A percentile compares a stretch with the other conserved stretches of the same genome.
These are phyloP conservation scores for Pelagophyceae sp. DNA, from an alignment of 352 stramenopile genomes.

Conservation along the genomic window DNA sequence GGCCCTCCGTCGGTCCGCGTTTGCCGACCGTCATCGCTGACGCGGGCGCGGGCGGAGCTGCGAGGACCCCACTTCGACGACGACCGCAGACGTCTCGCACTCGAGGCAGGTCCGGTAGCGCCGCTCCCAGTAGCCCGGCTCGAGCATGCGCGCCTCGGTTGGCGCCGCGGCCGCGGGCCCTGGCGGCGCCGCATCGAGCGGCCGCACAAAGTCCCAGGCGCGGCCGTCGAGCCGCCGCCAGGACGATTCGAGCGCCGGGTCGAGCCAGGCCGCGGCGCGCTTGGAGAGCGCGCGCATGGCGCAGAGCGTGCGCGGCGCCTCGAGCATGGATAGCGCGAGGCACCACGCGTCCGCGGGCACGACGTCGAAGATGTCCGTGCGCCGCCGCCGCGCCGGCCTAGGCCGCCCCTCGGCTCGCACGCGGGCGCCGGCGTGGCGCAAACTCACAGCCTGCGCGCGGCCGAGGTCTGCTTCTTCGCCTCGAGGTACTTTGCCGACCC, in stretches of 20 bases:
- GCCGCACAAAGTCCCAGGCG: not conserved
- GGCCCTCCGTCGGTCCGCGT: too few relatives aligned
- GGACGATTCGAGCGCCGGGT: not conserved
- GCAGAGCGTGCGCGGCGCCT: not conserved
- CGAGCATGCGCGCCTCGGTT: too few relatives aligned
- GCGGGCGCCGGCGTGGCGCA: too few relatives aligned
- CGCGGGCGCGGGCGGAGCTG: too few relatives aligned
- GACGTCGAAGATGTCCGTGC: too few relatives aligned
- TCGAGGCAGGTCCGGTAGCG: not conserved
- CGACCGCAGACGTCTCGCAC: not conserved
- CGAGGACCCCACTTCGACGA: not conserved
- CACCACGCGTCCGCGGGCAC: not conserved
- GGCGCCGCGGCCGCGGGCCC: too few relatives aligned
- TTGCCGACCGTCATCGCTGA: too few relatives aligned
- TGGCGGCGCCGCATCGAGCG: not conserved
- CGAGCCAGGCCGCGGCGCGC: not conserved
- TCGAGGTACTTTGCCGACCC: too few relatives aligned
- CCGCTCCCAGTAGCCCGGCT: not conserved
- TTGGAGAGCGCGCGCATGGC: not conserved
- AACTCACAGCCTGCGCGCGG: too few relatives aligned
- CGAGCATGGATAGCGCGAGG: not conserved
- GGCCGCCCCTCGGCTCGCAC: too few relatives aligned
- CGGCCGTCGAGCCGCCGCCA: not conserved
- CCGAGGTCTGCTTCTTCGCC: too few relatives aligned
- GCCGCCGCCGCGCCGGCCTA: too few relatives aligned